Evolutionary conservation across 139 green algal genomes (phyloP), one percentile per base, ranked within the genome.

Genomic region (Chlamydomonas sp.): DNA sequence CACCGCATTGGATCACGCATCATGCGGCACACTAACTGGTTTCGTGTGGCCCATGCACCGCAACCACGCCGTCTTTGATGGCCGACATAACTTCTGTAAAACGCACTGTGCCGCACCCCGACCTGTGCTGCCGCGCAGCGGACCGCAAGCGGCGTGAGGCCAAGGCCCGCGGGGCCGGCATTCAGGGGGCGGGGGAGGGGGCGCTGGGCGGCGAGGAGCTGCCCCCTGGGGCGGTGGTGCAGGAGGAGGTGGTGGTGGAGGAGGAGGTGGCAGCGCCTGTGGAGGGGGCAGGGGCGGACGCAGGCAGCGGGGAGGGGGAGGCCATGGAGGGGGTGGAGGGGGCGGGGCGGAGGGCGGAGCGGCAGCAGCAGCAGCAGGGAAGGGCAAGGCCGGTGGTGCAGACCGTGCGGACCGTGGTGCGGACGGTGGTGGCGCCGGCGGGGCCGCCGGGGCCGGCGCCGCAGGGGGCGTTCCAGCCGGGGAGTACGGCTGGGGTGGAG

Each of bases 391-490:
- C 31, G 15, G 31, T 86, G 75, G 31, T 76, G 49, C 64, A 63
- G 81, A 74, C 62, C 63, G 77, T 77, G n/a, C 59, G 7, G 71
- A 67, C 49, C 0, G 16, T 82, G 20, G 86, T 69, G 84, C 83
- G 63, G 79, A 88, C 76, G 5, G 76, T 77, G 7, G 63, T 85
- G 63, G 69, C 81, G 16, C 85, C 78, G 31, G 31, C 31, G 31
- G 31, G 31, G 31, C 87, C 76, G 2, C n/a, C 60, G 66, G 81
- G 78, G n/a, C 81, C 82, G 67, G 71, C 64, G 57, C 88, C 91
- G 14, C 96, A 98, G 85, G 69, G 69, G 7, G 15, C 96, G 63
- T 95, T 98, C 20, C 96, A 98, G 85, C 91, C 96, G 10, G 94
- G 94, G 3, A 84, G 90, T 5, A 96, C 92, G 5, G 83, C 84